phyloP scores from a whole-genome alignment of 2,329 filamentous ascomycete genomes.

The Stagonosporopsis cucurbitacearum region DNA sequence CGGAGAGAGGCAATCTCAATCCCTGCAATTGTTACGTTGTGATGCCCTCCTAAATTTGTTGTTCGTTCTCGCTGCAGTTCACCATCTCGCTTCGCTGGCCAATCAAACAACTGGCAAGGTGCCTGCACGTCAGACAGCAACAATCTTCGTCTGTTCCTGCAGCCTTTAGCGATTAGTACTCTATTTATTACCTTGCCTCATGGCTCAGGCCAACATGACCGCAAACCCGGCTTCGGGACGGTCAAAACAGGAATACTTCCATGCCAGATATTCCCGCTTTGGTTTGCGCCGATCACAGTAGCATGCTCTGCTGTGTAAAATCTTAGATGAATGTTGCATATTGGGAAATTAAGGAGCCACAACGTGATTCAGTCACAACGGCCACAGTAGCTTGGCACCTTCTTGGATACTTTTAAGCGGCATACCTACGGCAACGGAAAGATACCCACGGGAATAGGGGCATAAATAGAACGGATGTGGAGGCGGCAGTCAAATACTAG shows the following conservation, averaged over 20 bases:
- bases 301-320: neutral
- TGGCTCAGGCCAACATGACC: slow-evolving; percentile 2
- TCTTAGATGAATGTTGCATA: neutral
- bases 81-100: slow-evolving; percentile 17
- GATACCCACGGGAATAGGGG: neutral
- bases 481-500: neutral
- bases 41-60: slow-evolving; percentile 8
- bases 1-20: slow-evolving; percentile 9
- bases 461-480: neutral
- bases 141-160: slow-evolving; percentile 8
- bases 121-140: slow-evolving; percentile 7
- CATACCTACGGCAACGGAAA: neutral
- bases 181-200: slow-evolving; percentile 2
- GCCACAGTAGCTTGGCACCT: neutral
- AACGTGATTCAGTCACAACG: neutral
- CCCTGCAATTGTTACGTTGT: neutral
- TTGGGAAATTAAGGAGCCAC: slow-evolving; percentile 13
- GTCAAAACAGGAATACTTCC: neutral
- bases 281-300: neutral
- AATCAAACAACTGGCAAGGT: neutral
- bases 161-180: slow-evolving; percentile 3
- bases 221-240: slow-evolving; percentile 4
- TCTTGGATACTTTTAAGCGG: neutral
- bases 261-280: neutral
- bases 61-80: slow-evolving; percentile 17